These are phyloP conservation scores for Cutaneotrichosporon spelunceum DNA, from an alignment of 1,284 basidiomycete species.

Conservation along the genomic window DNA sequence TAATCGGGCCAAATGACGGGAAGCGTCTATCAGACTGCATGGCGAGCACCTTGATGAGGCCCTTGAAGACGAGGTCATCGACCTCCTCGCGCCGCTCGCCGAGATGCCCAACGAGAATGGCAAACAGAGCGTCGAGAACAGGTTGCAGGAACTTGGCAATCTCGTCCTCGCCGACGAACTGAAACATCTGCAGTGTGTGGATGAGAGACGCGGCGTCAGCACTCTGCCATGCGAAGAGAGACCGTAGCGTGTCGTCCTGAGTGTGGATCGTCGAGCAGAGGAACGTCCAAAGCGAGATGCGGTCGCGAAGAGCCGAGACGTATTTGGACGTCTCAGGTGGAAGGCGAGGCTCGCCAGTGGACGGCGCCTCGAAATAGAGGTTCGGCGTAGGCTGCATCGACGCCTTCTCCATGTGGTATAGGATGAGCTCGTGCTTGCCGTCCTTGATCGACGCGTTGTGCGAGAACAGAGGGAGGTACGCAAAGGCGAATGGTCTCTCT, in stretches of 20 bases:
- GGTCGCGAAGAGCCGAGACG: slow-evolving; percentile 70
- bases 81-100: slow-evolving; percentile 69
- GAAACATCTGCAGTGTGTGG: slow-evolving; percentile 76
- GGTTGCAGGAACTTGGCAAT: slow-evolving; percentile 91
- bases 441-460: slow-evolving; percentile 81
- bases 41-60: slow-evolving; percentile 80
- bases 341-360: slow-evolving; percentile 60
- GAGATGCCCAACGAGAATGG: slow-evolving; percentile 70
- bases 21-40: slow-evolving; percentile 94
- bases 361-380: slow-evolving; percentile 67
- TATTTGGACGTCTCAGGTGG: slow-evolving; percentile 64
- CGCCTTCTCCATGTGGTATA: slow-evolving; percentile 74
- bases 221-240: slow-evolving; percentile 77
- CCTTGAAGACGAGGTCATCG: slow-evolving; percentile 83
- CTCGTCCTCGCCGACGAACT: slow-evolving; percentile 86
- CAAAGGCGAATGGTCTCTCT: slow-evolving; percentile 86
- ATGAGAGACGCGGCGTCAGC: slow-evolving; percentile 65
- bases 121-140: slow-evolving; percentile 91
- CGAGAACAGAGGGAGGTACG: slow-evolving; percentile 82
- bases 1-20: slow-evolving; percentile 86
- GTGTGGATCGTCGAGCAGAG: slow-evolving; percentile 91
- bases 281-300: slow-evolving; percentile 77
- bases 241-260: slow-evolving; percentile 81
- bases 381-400: slow-evolving; percentile 61
- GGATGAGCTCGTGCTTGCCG: slow-evolving; percentile 77